Base-by-base conservation (phyloP, 2,329 filamentous ascomycete species). In the Aspergillus pseudonomiae region DNA sequence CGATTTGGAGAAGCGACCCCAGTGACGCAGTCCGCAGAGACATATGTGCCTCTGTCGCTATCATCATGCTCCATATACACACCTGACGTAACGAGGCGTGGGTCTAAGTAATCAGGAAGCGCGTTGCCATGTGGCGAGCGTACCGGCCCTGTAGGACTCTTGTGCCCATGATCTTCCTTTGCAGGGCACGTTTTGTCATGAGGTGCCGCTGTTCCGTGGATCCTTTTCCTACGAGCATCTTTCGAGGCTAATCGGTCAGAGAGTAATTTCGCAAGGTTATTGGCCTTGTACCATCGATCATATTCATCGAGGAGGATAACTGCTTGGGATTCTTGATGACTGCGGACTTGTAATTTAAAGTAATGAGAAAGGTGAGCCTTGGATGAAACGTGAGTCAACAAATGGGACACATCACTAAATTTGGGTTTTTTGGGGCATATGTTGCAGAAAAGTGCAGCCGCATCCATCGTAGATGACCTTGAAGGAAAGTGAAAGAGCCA, bases 351-450 rank as follows among this genome's bases (percentile, higher is more conserved):
- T 59, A 93, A 85, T 73, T 92, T 93, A 81, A 94, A 96, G 72
- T 92, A 89, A 74, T 92, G 87, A 64, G 93, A 89, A 39, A 97
- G 82, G 76, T 98, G 94, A n/a, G 91, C 91, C 76, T 97, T 97
- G 67, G 94, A 97, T 64, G 91, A 88, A 66, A 97, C 88, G 75
- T 98, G 94, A 14, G 94, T 98, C 74, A 98, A 86, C 43, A 97
- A 83, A 77, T 97, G 94, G 39, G 94, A 97, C 52, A 93, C 84
- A 78, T 98, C 94, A 61, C 93, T 96, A 80, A 97, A 97, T 34
- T 80, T 86, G 45, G 92, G 92, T 65, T 85, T 86, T 69, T 90
- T 92, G 41, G 91, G 90, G 76, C 94, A 98, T 69, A 97, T 89
- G 73, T 85, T 89, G 86, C 94, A 98, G 70, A 88, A 81, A 56